Conservation (phyloP, 352 stramenopile species). For the Phytophthora melonis region DNA sequence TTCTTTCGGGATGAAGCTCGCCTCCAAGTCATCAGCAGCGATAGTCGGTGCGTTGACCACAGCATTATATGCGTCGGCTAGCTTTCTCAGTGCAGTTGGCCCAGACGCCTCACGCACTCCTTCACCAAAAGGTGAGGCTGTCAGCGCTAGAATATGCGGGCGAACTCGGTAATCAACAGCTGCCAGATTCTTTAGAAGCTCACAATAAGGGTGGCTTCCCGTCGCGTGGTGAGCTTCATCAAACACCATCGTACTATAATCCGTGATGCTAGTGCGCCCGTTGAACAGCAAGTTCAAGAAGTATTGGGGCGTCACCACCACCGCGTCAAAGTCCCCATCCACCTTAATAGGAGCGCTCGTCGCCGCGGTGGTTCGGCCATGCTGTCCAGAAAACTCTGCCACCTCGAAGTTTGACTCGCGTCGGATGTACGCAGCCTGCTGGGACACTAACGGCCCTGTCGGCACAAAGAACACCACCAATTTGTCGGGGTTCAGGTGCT, state of each 20-base stretch:
- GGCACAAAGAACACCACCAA: conserved; percentile 79
- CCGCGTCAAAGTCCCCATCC: conserved; percentile 43
- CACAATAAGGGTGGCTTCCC: conserved; percentile 67
- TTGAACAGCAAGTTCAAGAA: conserved; percentile 71
- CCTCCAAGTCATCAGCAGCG: conserved; percentile 49
- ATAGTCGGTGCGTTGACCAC: conserved; percentile 74
- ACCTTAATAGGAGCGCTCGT: conserved; percentile 23
- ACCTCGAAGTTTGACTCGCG: conserved; percentile 71
- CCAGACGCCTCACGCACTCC: conserved; percentile 47
- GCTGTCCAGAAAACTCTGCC: conserved; percentile 66
- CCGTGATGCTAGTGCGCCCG: conserved; percentile 43
- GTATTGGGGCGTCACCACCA: conserved; percentile 77
- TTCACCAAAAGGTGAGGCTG: conserved; percentile 79
- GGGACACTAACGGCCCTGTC: conserved; percentile 76
- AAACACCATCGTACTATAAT: conserved; percentile 83
- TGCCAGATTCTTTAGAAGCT: conserved; percentile 58
- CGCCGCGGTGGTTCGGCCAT: conserved; percentile 24
- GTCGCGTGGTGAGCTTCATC: conserved; percentile 85
- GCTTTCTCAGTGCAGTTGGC: conserved; percentile 45
- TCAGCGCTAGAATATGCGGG: conserved; percentile 72
- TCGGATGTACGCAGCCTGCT: conserved; percentile 77
- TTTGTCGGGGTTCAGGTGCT: conserved; percentile 59
- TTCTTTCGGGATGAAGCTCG: conserved; percentile 63
- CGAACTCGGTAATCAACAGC: conserved; percentile 30
- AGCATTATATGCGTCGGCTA: conserved; percentile 58